phyloP scores from a whole-genome alignment of 1,284 basidiomycete species.

The Trichosporon ovoides region DNA sequence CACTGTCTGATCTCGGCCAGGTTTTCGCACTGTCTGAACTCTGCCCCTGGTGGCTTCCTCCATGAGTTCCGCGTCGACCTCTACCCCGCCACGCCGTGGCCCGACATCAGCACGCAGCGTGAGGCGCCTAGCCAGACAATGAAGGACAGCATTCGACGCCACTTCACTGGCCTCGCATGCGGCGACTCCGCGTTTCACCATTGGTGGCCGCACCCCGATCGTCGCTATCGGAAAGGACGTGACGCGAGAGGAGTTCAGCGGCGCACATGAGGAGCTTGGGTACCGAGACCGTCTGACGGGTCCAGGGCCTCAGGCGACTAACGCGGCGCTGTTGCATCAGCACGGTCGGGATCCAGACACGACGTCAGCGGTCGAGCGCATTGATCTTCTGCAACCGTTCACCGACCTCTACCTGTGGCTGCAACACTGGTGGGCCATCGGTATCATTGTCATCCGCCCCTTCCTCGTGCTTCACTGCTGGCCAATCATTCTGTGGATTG shows the following conservation, averaged over 20 bases:
- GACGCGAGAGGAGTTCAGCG: not conserved
- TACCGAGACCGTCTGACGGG: not conserved
- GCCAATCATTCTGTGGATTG: not conserved
- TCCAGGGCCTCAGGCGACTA: not conserved
- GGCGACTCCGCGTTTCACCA: not conserved
- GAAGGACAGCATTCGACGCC: not conserved
- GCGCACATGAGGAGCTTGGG: not conserved
- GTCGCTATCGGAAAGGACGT: not conserved
- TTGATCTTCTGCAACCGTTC: not conserved
- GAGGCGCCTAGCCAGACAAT: not conserved
- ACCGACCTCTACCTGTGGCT: not conserved
- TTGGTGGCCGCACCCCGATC: not conserved
- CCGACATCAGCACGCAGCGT: not conserved
- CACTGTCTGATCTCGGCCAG: not conserved
- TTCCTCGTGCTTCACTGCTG: not conserved
- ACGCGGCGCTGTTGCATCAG: not conserved
- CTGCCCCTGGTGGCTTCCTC: not conserved
- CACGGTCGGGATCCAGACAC: not conserved
- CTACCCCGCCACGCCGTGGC: not conserved
- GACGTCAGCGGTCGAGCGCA: not conserved
- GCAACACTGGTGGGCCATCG: not conserved
- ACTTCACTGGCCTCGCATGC: not conserved
- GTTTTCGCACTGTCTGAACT: not conserved
- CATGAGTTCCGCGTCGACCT: not conserved
- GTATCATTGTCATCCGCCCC: not conserved